phyloP scores from a whole-genome alignment of 164 flowering plant genomes.

The Tinospora cordifolia region DNA sequence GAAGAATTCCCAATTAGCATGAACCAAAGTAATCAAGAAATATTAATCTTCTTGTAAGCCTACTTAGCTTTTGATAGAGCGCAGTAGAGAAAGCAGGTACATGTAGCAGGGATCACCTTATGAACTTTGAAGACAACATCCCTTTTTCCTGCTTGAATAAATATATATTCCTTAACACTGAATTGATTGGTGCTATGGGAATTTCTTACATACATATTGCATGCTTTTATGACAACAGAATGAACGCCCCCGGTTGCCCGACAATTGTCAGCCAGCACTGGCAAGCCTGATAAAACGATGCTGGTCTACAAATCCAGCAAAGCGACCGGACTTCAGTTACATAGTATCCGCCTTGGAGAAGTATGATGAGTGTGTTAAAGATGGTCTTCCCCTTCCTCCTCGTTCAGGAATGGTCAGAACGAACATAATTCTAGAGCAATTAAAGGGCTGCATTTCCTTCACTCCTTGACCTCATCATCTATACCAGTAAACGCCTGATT shows the following conservation, averaged over 20 bases:
- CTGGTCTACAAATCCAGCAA: conserved; percentile 84
- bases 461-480: conserved; percentile 50
- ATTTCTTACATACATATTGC: not conserved
- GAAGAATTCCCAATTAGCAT: no score
- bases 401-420: conserved; percentile 42
- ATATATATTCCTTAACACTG: no score
- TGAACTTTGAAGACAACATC: not conserved
- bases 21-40: no score
- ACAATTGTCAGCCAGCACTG: conserved; percentile 76
- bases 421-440: conserved; percentile 43
- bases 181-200: no score
- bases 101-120: not conserved
- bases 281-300: conserved; percentile 84
- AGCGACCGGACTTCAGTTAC: conserved; percentile 78
- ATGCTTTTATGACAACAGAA: conserved; percentile 41
- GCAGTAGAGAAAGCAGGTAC: no score
- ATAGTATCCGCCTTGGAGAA: conserved; percentile 70
- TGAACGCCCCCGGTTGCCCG: conserved; percentile 78
- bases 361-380: conserved; percentile 69
- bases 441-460: conserved; percentile 57
- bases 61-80: no score
- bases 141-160: no score
- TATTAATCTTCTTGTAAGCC: no score
- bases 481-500: conserved; percentile 62
- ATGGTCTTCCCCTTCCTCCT: conserved; percentile 62